A percentile compares a stretch with the other conserved stretches of the same genome.
Conservation (phyloP, 768 basidiomycete genomes). For the Sarcodon sp. region DNA sequence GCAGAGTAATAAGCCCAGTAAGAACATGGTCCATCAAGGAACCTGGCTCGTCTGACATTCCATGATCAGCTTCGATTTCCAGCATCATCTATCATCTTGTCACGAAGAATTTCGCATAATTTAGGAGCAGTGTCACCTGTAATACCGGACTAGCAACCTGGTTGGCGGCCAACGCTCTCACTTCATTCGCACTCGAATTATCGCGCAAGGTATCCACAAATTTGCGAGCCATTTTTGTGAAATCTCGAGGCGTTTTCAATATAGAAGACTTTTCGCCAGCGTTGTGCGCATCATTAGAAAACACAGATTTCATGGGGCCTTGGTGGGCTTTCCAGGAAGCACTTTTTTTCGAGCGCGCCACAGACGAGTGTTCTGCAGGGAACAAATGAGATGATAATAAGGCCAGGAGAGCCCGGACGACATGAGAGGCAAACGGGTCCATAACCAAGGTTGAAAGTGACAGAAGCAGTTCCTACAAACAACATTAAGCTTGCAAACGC, state of each 20-base stretch:
- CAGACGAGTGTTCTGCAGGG: conserved; percentile 22
- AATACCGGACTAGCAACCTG: conserved; percentile 69
- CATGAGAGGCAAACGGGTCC: conserved; percentile 87
- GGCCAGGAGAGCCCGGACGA: conserved; percentile 66
- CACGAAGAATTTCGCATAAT: conserved; percentile 1
- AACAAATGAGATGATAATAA: conserved; percentile 58
- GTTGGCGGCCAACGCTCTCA: conserved; percentile 62
- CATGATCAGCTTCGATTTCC: conserved; percentile 67
- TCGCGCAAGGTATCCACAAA: conserved; percentile 40
- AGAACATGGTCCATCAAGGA: conserved; percentile 78
- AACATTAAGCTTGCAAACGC: neutral
- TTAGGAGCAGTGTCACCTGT: conserved; percentile 31
- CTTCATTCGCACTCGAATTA: conserved; percentile 53
- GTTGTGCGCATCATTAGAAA: conserved; percentile 27
- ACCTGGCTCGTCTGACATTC: conserved; percentile 39
- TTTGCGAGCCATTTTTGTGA: conserved; percentile 27
- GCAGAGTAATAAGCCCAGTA: conserved; percentile 57
- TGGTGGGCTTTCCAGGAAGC: conserved; percentile 72
- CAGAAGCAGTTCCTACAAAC: conserved; percentile 54
- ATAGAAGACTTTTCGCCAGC: conserved; percentile 4
- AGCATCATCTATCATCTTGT: conserved; percentile 48
- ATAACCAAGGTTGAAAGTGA: conserved; percentile 52
- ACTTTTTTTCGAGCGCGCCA: conserved; percentile 77
- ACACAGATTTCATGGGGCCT: conserved; percentile 71
- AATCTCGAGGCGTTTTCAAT: conserved; percentile 24